These are phyloP conservation scores for Aspergillus arachidicola DNA, from an alignment of 2,329 filamentous ascomycete genomes.

Conservation along the genomic window DNA sequence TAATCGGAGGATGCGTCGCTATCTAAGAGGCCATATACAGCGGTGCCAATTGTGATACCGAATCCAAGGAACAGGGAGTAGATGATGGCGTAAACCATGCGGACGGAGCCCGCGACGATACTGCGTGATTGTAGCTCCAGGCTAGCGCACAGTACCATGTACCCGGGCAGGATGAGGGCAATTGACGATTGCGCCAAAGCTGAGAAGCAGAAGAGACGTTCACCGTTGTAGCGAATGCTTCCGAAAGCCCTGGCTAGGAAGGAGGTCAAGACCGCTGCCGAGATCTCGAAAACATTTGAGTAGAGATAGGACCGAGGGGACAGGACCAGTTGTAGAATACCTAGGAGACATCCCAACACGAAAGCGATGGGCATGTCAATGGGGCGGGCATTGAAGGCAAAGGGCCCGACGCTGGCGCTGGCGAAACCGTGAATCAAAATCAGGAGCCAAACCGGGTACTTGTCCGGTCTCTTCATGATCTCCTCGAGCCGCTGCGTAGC, in stretches of 20 bases:
- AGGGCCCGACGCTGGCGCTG: slow-evolving; percentile 74
- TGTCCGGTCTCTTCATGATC: slow-evolving; percentile 61
- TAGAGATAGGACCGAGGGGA: slow-evolving; percentile 73
- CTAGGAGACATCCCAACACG: slow-evolving; percentile 73
- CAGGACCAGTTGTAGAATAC: slow-evolving; percentile 73
- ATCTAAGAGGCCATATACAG: slow-evolving; percentile 65
- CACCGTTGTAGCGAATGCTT: slow-evolving; percentile 59
- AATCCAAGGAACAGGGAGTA: slow-evolving; percentile 74
- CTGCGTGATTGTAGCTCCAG: slow-evolving; percentile 71
- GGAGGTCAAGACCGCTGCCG: slow-evolving; percentile 66
- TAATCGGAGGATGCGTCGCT: slow-evolving; percentile 54
- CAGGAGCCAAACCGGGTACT: slow-evolving; percentile 57
- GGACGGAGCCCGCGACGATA: slow-evolving; percentile 72
- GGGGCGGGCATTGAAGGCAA: slow-evolving; percentile 75
- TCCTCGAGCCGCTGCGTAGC: slow-evolving; percentile 49
- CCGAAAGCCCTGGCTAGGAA: slow-evolving; percentile 71
- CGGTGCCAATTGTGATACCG: slow-evolving; percentile 69
- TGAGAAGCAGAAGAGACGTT: slow-evolving; percentile 68
- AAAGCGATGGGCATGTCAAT: slow-evolving; percentile 82
- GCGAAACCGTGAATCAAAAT: slow-evolving; percentile 76
- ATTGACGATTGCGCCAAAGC: slow-evolving; percentile 73
- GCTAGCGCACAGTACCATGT: slow-evolving; percentile 62
- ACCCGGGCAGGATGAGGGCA: slow-evolving; percentile 72
- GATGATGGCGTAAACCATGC: slow-evolving; percentile 74
- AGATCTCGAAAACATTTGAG: slow-evolving; percentile 68